Conservation (phyloP, 345 rosid species). For the Moringa oleifera region DNA sequence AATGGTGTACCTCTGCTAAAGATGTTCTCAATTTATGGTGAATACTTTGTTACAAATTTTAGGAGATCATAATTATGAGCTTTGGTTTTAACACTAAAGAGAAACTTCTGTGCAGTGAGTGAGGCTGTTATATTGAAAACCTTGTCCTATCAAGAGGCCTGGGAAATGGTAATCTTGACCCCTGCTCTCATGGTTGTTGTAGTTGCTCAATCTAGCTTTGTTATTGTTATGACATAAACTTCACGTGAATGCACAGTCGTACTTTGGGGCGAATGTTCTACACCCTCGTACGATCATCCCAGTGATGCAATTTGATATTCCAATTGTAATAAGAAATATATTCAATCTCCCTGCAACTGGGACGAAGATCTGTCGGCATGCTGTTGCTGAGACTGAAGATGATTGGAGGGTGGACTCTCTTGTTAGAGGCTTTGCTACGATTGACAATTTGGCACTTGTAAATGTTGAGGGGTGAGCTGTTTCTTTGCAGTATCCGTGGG, state of each 20-base stretch:
- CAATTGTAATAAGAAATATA: conserved; percentile 88
- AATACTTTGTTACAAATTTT: not conserved
- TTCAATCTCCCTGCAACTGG: conserved; percentile 91
- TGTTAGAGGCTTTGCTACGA: conserved; percentile 96
- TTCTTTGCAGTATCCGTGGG: not conserved
- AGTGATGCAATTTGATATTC: conserved; percentile 86
- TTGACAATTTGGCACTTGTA: conserved; percentile 92
- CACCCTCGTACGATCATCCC: conserved; percentile 99
- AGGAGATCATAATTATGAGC: conserved; percentile 6
- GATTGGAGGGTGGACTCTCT: conserved; percentile 41
- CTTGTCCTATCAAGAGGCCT: conserved; percentile 97
- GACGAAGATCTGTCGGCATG: conserved; percentile 65
- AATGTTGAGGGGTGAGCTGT: conserved; percentile 94
- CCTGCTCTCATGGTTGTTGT: conserved; percentile 16
- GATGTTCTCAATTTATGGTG: not conserved
- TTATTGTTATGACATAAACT: conserved; percentile 16
- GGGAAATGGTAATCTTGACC: conserved; percentile 86
- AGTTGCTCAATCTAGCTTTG: conserved; percentile 15
- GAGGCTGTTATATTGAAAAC: conserved; percentile 88
- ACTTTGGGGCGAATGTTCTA: conserved; percentile 96
- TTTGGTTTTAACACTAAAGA: conserved; percentile 12
- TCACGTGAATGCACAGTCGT: conserved; percentile 75
- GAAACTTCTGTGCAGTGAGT: conserved; percentile 55
- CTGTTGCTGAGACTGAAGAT: conserved; percentile 43
- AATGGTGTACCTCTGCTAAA: not conserved